Base-by-base conservation (phyloP, 768 basidiomycete genomes). In the Lentinula detonsa region DNA sequence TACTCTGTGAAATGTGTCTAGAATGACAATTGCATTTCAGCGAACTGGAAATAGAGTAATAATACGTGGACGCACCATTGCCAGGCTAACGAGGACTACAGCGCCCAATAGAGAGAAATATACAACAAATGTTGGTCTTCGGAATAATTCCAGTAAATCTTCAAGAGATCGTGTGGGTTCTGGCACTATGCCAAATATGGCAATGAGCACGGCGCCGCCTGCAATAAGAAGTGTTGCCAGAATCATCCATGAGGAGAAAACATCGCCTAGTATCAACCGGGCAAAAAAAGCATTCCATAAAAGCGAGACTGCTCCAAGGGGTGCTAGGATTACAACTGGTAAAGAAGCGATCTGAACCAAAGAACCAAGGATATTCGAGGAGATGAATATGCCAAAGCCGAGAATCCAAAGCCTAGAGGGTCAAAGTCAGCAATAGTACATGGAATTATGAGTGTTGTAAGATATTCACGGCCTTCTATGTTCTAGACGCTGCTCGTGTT, bases 211-310 rank as follows among this genome's bases (percentile, higher is more conserved):
- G 5, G 95, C 94, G 33, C 94, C 95, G 16, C 86, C 86, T 1
- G 92, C 91, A 63, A 98, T 94, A 69, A 95, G 78, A 46, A 90
- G 73, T 2, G 94, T 96, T 55, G 92, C 94, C n/a, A 92, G 73
- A 49, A 91, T 75, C 84, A 94, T 90, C 79, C 86, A 90, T 1
- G 81, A 81, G 4, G 92, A 91, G 74, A 95, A 93, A 21, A 85
- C 79, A 69, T 97, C 93, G 10, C 91, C 92, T 11, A 96, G 81
- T 43, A 96, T 80, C 43, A 95, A 67, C 34, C 86, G 81, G 15
- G 94, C 93, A 69, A 96, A 95, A 67, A 96, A 84, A 4, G 94
- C 94, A 71, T 98, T 98, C 91, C 91, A 96, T 33, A 98, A 82
- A 33, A 98, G 82, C 2, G 91, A 93, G 34, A 95, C 90, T 0